Evolutionary conservation across 176 grass and related monocot species (phyloP), one percentile per base, ranked within the genome.

Genomic region (Melocanna baccifera): DNA sequence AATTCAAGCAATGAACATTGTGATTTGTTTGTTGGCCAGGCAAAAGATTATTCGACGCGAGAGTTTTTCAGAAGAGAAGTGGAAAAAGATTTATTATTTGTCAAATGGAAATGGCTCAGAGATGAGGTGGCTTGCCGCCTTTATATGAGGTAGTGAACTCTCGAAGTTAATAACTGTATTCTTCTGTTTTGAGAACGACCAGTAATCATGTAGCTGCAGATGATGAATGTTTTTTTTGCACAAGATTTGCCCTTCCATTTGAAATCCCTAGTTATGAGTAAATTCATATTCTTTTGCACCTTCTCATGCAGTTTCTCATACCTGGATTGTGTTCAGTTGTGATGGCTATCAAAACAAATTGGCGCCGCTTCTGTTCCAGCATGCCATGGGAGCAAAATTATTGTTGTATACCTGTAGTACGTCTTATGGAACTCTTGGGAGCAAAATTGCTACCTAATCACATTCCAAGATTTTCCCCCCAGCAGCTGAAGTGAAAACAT

Each of bases 81-180:
- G 93, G 93, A 96, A 99, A 91, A 99, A 99, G 64, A 91, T 92
- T 37, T 96, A 92, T 80, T 99, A 93, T 80, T 91, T 99, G 84
- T 91, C 96, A 50, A 99, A 99, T 92, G 93, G 96, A 92, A 99
- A 99, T 82, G 96, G 93, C 59, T 95, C 91, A 48, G 96, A 99
- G 87, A 92, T 99, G 93, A 92, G 93, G 75, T 99, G 91, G 96
- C 81, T 99, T 89, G 91, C 91, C 79, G 58, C 93, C 82, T 96
- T 99, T 86, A 87, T 95, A 80, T 99, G 88, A 94, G 67, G 65
- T 59, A 86, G 23, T 47, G 9, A 67, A 80, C 77, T 14, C 45
- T 71, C n/a, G 4, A 75, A 82, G 63, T 83, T 86, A 53, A 28
- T 73, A 22, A 55, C 50, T 83, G 71, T 58, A 52, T 26, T 59